Evolutionary conservation across 1,284 basidiomycete genomes (phyloP).

Genomic region (Vanrija pseudolonga): DNA sequence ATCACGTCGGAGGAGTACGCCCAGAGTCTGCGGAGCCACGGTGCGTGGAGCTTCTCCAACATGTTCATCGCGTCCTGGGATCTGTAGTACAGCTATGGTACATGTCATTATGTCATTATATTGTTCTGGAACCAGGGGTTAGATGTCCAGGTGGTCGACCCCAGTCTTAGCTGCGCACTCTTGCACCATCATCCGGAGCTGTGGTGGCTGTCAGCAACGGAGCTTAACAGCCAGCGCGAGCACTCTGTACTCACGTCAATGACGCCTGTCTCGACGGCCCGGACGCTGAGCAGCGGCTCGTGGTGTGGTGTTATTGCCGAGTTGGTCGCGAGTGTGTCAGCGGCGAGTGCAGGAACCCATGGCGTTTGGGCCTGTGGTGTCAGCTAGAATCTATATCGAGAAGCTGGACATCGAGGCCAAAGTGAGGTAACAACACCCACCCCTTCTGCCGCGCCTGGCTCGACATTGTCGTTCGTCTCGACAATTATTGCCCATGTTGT

Average conservation of each 20-base stretch:
- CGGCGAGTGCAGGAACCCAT: constrained; percentile 44
- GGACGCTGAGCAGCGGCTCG: constrained; percentile 57
- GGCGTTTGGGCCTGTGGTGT: constrained; percentile 38
- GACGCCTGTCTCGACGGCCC: constrained; percentile 76
- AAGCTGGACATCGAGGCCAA: not conserved
- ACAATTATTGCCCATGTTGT: constrained; percentile 76
- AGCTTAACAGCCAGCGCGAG: too few species aligned
- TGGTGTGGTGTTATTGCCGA: constrained; percentile 24
- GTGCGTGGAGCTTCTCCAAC: too few species aligned
- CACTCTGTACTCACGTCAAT: constrained; percentile 72
- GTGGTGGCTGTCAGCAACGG: not conserved
- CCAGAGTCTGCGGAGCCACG: too few species aligned
- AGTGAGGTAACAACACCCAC: constrained; percentile 48
- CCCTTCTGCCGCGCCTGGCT: constrained; percentile 53
- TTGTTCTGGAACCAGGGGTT: not conserved
- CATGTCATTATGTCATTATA: too few species aligned
- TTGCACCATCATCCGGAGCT: constrained; percentile 45
- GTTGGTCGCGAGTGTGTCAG: constrained; percentile 22
- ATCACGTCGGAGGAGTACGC: too few species aligned
- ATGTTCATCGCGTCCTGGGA: too few species aligned
- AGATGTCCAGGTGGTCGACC: constrained; percentile 9
- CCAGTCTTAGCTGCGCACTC: constrained; percentile 43
- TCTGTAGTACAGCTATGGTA: too few species aligned
- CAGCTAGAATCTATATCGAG: not conserved
- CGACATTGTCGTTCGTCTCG: constrained; percentile 68